Conservation (phyloP, 306 rosid genomes). For the Dryas octopetala region DNA sequence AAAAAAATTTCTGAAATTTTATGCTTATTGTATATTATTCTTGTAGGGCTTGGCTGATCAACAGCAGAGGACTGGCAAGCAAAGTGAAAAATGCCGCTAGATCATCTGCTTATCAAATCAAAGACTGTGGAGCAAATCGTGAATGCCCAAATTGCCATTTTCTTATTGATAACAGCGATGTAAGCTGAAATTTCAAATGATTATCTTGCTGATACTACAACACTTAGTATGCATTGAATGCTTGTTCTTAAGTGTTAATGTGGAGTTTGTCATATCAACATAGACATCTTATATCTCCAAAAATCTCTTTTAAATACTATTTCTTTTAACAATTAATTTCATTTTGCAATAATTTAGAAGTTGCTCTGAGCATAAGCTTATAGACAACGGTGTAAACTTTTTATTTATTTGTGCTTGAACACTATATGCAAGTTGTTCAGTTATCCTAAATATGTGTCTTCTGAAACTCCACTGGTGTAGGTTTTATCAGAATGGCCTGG, state of each 20-base stretch:
- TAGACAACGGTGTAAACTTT: neutral
- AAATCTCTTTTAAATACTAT: neutral
- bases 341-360: neutral
- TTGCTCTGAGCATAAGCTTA: neutral
- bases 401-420: neutral
- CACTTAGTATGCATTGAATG: neutral
- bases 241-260: neutral
- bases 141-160: conserved; percentile 77
- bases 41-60: conserved; percentile 74
- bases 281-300: neutral
- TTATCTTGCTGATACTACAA: neutral
- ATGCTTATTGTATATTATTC: conserved; percentile 2
- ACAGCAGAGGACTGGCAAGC: conserved; percentile 72
- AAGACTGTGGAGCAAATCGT: conserved; percentile 72
- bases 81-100: conserved; percentile 60
- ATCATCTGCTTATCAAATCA: conserved; percentile 51
- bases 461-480: conserved; percentile 38
- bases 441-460: neutral
- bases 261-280: conserved; percentile 11
- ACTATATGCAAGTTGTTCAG: neutral
- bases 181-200: conserved; percentile 40
- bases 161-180: conserved; percentile 73
- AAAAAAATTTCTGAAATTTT: neutral
- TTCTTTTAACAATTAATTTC: neutral
- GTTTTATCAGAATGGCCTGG: conserved; percentile 88